phyloP scores from a whole-genome alignment of 2,329 filamentous ascomycete species.

The Periconia digitata region DNA sequence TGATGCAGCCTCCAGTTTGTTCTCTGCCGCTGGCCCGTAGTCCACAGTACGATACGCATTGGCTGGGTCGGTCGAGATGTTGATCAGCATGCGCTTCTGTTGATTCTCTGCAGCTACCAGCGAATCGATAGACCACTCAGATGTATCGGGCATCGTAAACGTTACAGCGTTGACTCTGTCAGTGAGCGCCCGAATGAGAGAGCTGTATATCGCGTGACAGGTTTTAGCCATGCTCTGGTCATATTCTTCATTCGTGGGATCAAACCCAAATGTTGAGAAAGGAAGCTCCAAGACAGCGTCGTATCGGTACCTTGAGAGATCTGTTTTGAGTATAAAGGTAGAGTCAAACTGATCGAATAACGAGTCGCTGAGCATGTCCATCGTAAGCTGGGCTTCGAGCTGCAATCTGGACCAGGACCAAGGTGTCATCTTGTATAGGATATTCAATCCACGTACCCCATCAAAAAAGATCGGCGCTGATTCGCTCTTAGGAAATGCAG shows the following conservation, averaged over 20 bases:
- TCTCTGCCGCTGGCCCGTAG: slow-evolving; percentile 82
- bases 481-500: slow-evolving; percentile 43
- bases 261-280: slow-evolving; percentile 31
- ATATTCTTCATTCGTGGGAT: slow-evolving; percentile 23
- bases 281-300: slow-evolving; percentile 54
- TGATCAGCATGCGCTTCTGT: slow-evolving; percentile 58
- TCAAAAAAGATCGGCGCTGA: slow-evolving; percentile 76
- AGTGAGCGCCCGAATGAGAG: slow-evolving; percentile 71
- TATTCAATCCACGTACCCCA: slow-evolving; percentile 70
- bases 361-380: slow-evolving; percentile 73
- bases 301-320: slow-evolving; percentile 56
- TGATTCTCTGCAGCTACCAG: slow-evolving; percentile 22
- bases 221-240: slow-evolving; percentile 40
- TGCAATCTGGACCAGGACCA: slow-evolving; percentile 79
- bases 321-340: slow-evolving; percentile 71
- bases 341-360: slow-evolving; percentile 78
- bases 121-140: slow-evolving; percentile 41
- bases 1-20: slow-evolving; percentile 75
- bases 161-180: slow-evolving; percentile 70
- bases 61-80: slow-evolving; percentile 70
- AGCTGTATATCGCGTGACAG: slow-evolving; percentile 61
- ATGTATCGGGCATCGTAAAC: slow-evolving; percentile 29
- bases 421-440: slow-evolving; percentile 85
- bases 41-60: slow-evolving; percentile 79
- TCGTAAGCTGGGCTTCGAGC: slow-evolving; percentile 72